Evolutionary conservation across 2,329 filamentous ascomycete genomes (phyloP).

Genomic region (Botrytis cinerea): DNA sequence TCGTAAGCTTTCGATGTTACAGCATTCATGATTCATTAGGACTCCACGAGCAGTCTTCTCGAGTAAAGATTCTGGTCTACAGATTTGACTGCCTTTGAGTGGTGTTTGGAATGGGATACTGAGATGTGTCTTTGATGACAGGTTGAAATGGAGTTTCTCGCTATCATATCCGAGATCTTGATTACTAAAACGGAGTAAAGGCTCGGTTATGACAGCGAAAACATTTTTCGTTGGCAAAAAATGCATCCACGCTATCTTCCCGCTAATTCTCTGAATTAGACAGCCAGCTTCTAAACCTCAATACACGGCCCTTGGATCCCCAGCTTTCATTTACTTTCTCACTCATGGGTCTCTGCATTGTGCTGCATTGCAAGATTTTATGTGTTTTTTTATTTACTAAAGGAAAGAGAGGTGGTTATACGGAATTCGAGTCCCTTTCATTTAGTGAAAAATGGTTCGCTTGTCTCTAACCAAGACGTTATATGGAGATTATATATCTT

Average conservation of each 20-base stretch:
- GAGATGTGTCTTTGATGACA: neutral
- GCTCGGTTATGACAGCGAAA: neutral
- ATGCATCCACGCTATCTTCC: accelerated
- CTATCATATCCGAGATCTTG: neutral
- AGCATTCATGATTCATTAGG: neutral
- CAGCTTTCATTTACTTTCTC: too few relatives aligned
- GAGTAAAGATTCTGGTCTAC: accelerated
- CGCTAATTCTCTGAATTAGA: neutral
- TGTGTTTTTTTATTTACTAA: neutral
- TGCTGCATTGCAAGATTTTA: too few relatives aligned
- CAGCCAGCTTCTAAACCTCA: neutral
- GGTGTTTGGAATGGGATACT: accelerated
- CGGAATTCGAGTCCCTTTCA: neutral
- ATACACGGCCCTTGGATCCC: neutral
- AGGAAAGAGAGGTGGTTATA: neutral
- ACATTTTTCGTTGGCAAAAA: neutral
- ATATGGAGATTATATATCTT: too few relatives aligned
- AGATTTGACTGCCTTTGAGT: neutral
- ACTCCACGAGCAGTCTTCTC: neutral
- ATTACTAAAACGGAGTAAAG: neutral
- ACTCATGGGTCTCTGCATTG: neutral
- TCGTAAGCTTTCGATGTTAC: neutral
- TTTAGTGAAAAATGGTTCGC: accelerated
- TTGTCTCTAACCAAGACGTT: neutral
- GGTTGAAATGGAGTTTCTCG: neutral